phyloP scores from a whole-genome alignment of 2,329 filamentous ascomycete genomes.

The Fusarium bulbicola region DNA sequence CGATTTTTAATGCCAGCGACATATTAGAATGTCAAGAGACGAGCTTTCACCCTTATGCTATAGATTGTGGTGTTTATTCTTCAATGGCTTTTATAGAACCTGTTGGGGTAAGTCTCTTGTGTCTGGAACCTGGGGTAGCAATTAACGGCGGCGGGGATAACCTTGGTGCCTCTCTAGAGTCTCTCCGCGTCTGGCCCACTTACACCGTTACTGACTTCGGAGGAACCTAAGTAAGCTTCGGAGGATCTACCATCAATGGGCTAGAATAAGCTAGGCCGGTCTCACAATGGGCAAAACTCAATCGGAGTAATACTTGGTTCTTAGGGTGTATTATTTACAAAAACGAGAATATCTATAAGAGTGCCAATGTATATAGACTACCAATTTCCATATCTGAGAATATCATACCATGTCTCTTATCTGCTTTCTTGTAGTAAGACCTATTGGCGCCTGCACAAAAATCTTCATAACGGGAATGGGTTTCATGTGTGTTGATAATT shows the following conservation, averaged over 20 bases:
- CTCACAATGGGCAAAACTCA: fast-evolving
- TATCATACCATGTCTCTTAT: neutral
- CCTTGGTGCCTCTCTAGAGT: neutral
- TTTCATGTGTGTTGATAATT: neutral
- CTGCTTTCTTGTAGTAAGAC: neutral
- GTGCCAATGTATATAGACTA: neutral
- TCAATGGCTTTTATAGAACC: neutral
- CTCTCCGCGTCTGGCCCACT: neutral
- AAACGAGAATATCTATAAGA: neutral
- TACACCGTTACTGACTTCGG: neutral
- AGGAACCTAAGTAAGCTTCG: neutral
- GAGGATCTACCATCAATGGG: neutral
- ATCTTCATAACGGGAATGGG: neutral
- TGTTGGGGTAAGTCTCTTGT: neutral
- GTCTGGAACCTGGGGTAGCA: neutral
- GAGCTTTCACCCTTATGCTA: fast-evolving
- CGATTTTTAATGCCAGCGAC: neutral
- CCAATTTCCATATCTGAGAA: neutral
- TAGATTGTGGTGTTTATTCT: fast-evolving
- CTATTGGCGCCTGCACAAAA: neutral
- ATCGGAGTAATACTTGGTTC: neutral
- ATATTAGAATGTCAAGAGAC: neutral
- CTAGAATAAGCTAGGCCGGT: neutral
- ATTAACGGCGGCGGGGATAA: no score
- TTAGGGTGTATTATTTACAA: neutral